Evolutionary conservation across 2,329 filamentous ascomycete genomes (phyloP), one percentile per base, ranked within the genome.

Genomic region (Plectosphaerella sp.): DNA sequence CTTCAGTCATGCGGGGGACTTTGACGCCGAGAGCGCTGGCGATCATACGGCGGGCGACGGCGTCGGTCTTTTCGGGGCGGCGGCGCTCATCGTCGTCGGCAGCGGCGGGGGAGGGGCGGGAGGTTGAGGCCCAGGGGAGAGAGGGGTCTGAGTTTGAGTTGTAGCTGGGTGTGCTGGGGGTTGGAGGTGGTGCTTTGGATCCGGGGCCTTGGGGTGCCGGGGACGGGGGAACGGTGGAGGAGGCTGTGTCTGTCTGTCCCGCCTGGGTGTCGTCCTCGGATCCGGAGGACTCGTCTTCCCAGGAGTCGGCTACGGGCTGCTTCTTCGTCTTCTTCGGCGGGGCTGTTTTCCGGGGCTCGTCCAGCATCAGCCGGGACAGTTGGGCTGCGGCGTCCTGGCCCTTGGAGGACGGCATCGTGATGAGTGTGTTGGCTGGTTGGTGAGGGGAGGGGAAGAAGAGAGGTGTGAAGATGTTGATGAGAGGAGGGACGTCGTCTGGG

Each of bases 11-110:
- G 73, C 83, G 87, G 33, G 91, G 90, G 35, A 86, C 84, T 63
- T 86, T 84, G 51, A 97, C 82, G 1, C 94, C 94, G 58, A 97
- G 73, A 1, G 89, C 91, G 4, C 88, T 89, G 1, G 91, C 91
- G 66, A 99, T 97, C 82, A 99, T 79, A 54, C 94, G 79, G 56
- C 88, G 83, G 5, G 94, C 94, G 39, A 96, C 91, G 1, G 91
- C 90, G 55, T 95, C 95, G 56, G 92, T 95, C 76, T 96, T 99
- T 71, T 96, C 92, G 0, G 91, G 93, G 39, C 89, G 74, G 52
- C 61, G 61, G 60, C 43, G 36, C 46, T 10, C 64, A 28, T 62
- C 58, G 6, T 47, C 47, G n/a, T 52, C 20, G 16, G 24, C 39
- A 35, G 35, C 39, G 49, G 24, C 49, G 54, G 59, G 15, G 42